Evolutionary conservation across 768 basidiomycete species (phyloP).

Genomic region (Termitomyces sp.): DNA sequence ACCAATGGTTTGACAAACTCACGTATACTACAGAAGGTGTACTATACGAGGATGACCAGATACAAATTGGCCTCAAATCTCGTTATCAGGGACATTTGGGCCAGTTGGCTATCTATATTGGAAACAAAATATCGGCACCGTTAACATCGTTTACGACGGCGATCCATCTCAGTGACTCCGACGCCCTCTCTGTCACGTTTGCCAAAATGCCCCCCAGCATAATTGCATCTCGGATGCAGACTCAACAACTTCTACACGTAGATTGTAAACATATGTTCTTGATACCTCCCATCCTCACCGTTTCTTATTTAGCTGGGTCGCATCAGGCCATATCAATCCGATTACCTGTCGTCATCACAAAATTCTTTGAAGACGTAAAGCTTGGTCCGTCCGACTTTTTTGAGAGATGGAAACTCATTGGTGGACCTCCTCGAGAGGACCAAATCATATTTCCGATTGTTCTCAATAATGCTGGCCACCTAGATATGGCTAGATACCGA

Average conservation of each 20-base stretch:
- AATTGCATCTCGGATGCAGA: slow-evolving; percentile 80
- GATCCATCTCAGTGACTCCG: slow-evolving; percentile 66
- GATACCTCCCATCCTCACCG: slow-evolving; percentile 69
- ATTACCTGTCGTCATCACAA: slow-evolving; percentile 83
- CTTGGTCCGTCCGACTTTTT: slow-evolving; percentile 87
- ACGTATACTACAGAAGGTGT: slow-evolving; percentile 81
- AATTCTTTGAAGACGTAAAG: slow-evolving; percentile 93
- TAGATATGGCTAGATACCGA: slow-evolving; percentile 71
- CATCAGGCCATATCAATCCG: slow-evolving; percentile 82
- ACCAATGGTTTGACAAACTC: slow-evolving; percentile 87
- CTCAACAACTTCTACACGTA: slow-evolving; percentile 89
- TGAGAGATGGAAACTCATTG: slow-evolving; percentile 97
- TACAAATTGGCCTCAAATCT: slow-evolving; percentile 95
- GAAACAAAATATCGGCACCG: slow-evolving; percentile 90
- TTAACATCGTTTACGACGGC: slow-evolving; percentile 89
- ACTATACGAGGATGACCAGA: slow-evolving; percentile 91
- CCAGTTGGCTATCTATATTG: slow-evolving; percentile 91
- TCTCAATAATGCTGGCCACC: slow-evolving; percentile 60
- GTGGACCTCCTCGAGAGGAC: slow-evolving; percentile 90
- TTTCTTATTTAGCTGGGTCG: slow-evolving; percentile 92
- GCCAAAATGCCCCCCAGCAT: slow-evolving; percentile 86
- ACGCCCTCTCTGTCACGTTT: slow-evolving; percentile 78
- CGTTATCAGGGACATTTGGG: slow-evolving; percentile 95
- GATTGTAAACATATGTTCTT: slow-evolving; percentile 91
- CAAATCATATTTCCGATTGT: slow-evolving; percentile 83